Base-by-base conservation (phyloP, 768 basidiomycete genomes). In the Calocybe gangraenosa region DNA sequence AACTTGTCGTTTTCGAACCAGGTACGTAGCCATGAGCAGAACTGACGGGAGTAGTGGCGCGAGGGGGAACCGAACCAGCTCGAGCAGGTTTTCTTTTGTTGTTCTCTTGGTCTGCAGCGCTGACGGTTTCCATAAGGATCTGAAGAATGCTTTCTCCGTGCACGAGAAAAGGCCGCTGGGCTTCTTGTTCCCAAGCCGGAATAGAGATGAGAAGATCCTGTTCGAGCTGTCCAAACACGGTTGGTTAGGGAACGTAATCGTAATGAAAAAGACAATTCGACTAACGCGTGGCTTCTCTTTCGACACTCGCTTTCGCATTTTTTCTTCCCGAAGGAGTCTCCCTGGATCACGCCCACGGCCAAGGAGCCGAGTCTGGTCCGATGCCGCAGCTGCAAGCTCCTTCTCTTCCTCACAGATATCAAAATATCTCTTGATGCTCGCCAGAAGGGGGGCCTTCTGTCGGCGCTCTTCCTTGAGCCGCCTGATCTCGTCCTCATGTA, bases 221-320 rank as follows among this genome's bases (percentile, higher is more conserved):
- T 66, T 97, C 93, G 48, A 97, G 76, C 94, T 97, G 52, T 35
- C 23, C 4, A 19, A 7, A 10, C 18, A 31, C 6, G 19, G 17
- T 23, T 31, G 2, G 20, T 37, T 17, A 37, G 8, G 37, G 13
- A 33, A 25, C 22, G 5, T 17, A 10, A 28, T 15, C 11, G 35
- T 44, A 10, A 21, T 7, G 10, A 37, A 10, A 8, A 17, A 39
- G 39, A 30, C 8, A n/a, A 17, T 15, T n/a, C 0, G 33, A 67
- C 83, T 51, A 60, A 96, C 95, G 59, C 87, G 78, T 20, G 95
- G 95, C 59, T 96, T 97, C 67, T 95, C 87, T 61, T 90, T 88
- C 46, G 75, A 75, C 11, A 99, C 92, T 21, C 94, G 75, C 63
- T 97, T 98, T 43, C 95, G 76, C 85, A 95, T 92, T 75, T 96